phyloP scores from a whole-genome alignment of 257 asterid species.

The Perilla frutescens region DNA sequence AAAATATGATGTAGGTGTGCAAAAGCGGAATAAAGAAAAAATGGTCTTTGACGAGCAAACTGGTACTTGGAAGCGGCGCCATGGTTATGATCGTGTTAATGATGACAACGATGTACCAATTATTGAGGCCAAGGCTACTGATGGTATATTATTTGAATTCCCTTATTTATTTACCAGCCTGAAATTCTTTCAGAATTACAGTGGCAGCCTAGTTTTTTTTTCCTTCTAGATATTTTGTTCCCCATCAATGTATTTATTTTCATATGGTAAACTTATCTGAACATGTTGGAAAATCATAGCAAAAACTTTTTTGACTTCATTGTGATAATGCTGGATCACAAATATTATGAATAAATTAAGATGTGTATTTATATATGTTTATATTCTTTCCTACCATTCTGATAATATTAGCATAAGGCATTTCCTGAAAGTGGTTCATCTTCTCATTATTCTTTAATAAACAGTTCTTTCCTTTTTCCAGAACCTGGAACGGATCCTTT shows the following conservation, averaged over 20 bases:
- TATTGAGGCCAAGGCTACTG: conserved; percentile 89
- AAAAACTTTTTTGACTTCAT: background rate
- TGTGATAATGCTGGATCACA: conserved; percentile 19
- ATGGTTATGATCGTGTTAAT: conserved; percentile 91
- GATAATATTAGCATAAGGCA: conserved; percentile 2
- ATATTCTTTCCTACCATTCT: background rate
- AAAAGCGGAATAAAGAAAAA: conserved; percentile 74
- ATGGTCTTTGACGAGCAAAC: conserved; percentile 81
- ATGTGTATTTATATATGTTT: background rate
- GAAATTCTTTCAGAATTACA: conserved; percentile 7
- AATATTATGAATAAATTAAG: background rate
- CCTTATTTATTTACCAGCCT: conserved; percentile 1
- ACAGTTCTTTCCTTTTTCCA: conserved; percentile 31
- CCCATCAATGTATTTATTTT: background rate
- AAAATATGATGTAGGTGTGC: conserved; percentile 63
- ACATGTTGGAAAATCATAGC: conserved; percentile 2
- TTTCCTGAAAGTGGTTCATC: conserved; percentile 13
- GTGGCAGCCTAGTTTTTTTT: background rate
- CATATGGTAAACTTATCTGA: background rate
- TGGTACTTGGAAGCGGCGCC: conserved; percentile 83
- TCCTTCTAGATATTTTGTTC: background rate
- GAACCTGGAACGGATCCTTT: conserved; percentile 95
- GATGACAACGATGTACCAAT: conserved; percentile 92
- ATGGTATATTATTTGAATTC: conserved; percentile 52
- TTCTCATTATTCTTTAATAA: conserved; percentile 21